phyloP scores from a whole-genome alignment of 306 rosid species.

The Canavalia gladiata region DNA sequence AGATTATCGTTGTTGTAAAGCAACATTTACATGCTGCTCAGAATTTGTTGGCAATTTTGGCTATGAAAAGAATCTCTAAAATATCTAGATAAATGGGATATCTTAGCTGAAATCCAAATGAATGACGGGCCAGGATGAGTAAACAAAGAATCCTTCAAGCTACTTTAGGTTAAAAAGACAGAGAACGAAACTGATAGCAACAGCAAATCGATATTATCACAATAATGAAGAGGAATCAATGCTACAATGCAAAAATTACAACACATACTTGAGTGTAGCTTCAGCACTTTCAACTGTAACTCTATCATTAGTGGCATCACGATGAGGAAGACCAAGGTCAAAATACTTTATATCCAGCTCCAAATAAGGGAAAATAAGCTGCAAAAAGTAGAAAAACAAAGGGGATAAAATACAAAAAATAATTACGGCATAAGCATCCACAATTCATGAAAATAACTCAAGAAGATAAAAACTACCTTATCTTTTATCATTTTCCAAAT shows the following conservation, averaged over 20 bases:
- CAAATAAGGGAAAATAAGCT: constrained; percentile 64
- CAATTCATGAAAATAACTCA: background rate
- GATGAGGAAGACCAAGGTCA: constrained; percentile 66
- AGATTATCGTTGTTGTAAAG: background rate
- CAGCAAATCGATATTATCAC: background rate
- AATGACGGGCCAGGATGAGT: constrained; percentile 5
- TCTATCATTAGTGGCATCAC: constrained; percentile 65
- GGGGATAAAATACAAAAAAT: background rate
- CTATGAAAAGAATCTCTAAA: constrained; percentile 13
- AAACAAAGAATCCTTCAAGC: background rate
- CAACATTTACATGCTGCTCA: background rate
- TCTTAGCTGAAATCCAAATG: constrained; percentile 10
- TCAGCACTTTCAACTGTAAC: constrained; percentile 71
- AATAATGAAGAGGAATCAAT: constrained; percentile 31
- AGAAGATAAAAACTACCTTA: constrained; percentile 55
- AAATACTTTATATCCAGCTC: constrained; percentile 63
- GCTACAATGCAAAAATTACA: constrained; percentile 15
- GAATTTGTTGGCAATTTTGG: constrained; percentile 11
- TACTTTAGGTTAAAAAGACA: background rate
- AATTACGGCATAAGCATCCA: background rate
- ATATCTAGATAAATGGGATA: constrained; percentile 22
- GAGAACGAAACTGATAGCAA: no score
- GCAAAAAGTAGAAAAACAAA: constrained; percentile 6
- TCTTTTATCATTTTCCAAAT: constrained; percentile 66
- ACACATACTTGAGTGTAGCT: constrained; percentile 62